A percentile compares a stretch with the other conserved stretches of the same genome.
These are phyloP conservation scores for Populus alba DNA, from an alignment of 345 rosid species.

Conservation along the genomic window DNA sequence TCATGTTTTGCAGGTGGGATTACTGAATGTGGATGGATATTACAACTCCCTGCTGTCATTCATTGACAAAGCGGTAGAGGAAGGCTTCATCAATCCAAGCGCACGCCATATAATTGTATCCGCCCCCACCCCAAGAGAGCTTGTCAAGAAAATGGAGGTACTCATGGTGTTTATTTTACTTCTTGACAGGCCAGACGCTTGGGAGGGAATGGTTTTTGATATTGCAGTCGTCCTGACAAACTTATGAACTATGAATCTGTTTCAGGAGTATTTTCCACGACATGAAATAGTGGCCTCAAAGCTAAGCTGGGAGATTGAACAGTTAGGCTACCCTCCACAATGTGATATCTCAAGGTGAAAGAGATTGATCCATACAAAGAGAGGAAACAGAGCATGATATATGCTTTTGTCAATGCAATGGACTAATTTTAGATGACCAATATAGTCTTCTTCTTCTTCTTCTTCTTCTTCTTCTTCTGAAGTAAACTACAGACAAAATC, in stretches of 20 bases:
- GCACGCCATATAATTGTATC: conserved; percentile 31
- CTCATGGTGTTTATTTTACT: neutral
- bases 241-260: neutral
- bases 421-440: conserved; percentile 27
- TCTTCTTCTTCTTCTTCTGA: neutral
- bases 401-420: neutral
- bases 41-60: conserved; percentile 28
- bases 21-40: conserved; percentile 34
- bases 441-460: neutral
- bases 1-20: conserved; percentile 25
- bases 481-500: neutral
- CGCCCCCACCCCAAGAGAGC: conserved; percentile 29
- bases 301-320: conserved; percentile 75
- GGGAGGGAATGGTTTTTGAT: too few relatives aligned
- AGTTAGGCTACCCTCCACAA: conserved; percentile 37
- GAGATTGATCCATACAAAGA: neutral
- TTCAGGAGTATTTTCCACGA: conserved; percentile 68
- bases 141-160: conserved; percentile 40
- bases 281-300: conserved; percentile 74
- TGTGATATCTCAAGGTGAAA: conserved; percentile 58
- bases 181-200: too few relatives aligned
- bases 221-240: neutral
- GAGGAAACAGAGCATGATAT: neutral
- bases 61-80: conserved; percentile 37
- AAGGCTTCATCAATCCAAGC: conserved; percentile 28